These are phyloP conservation scores for Botryosphaeria dothidea DNA, from an alignment of 2,329 filamentous ascomycete genomes.

Conservation along the genomic window DNA sequence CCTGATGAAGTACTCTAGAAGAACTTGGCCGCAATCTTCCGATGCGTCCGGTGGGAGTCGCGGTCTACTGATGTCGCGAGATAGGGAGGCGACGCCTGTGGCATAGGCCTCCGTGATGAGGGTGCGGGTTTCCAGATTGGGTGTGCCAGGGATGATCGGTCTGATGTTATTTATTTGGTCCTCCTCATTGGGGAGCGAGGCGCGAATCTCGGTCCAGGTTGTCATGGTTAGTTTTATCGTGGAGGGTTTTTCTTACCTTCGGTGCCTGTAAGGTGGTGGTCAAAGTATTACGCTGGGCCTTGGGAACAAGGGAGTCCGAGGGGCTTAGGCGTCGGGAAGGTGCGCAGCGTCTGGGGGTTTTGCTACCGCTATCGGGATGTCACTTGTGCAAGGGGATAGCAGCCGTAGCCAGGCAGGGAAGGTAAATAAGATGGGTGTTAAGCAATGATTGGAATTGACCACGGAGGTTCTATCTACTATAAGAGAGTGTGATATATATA, in stretches of 20 bases:
- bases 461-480: not conserved
- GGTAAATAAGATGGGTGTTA: not conserved
- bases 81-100: not conserved
- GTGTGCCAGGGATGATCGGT: no score
- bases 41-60: not conserved
- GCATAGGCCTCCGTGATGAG: no score
- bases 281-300: not conserved
- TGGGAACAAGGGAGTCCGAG: no score
- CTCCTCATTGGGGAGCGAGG: not conserved
- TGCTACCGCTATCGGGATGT: no score
- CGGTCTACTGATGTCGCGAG: not conserved
- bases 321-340: no score
- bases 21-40: no score
- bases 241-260: not conserved
- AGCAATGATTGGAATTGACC: not conserved
- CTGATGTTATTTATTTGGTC: not conserved
- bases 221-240: not conserved
- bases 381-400: no score
- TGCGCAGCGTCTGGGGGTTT: no score
- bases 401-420: not conserved
- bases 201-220: not conserved
- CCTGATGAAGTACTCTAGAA: no score
- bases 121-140: no score
- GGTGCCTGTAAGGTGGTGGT: not conserved
- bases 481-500: not conserved